These are phyloP conservation scores for Vitis cinerea DNA, from an alignment of 164 flowering plant species.

Conservation along the genomic window DNA sequence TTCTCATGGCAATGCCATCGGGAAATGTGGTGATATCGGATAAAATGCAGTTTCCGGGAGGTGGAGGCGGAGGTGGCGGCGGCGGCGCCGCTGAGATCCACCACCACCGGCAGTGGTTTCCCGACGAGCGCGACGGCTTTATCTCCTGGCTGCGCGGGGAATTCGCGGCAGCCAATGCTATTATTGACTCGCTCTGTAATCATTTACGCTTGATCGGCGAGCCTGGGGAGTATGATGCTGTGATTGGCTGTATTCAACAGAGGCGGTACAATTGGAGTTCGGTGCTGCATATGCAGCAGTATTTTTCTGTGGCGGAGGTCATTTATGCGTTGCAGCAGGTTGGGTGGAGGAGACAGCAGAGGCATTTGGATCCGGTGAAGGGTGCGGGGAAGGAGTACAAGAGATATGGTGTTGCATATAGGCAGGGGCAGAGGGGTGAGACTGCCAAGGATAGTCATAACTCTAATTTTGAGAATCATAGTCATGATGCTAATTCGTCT, in stretches of 20 bases:
- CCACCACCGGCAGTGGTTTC: slow-evolving; percentile 53
- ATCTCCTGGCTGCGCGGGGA: slow-evolving; percentile 78
- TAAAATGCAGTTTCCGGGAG: slow-evolving; percentile 53
- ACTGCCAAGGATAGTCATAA: slow-evolving; percentile 31
- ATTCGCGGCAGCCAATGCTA: slow-evolving; percentile 90
- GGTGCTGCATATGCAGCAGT: slow-evolving; percentile 87
- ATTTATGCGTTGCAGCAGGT: slow-evolving; percentile 60
- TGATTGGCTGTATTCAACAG: slow-evolving; percentile 58
- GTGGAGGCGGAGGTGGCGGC: slow-evolving; percentile 15
- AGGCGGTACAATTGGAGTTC: slow-evolving; percentile 79
- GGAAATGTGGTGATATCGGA: slow-evolving; percentile 58
- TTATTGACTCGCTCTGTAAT: slow-evolving; percentile 69
- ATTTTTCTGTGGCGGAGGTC: slow-evolving; percentile 69
- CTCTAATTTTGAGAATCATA: slow-evolving; percentile 21
- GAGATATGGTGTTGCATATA: slow-evolving; percentile 35
- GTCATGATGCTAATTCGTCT: slow-evolving; percentile 19
- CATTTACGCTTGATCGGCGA: slow-evolving; percentile 61
- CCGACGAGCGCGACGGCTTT: slow-evolving; percentile 77
- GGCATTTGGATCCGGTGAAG: slow-evolving; percentile 33
- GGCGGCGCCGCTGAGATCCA: slow-evolving; percentile 35
- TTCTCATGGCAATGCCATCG: slow-evolving; percentile 74
- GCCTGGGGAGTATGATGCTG: slow-evolving; percentile 74
- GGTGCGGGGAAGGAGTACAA: slow-evolving; percentile 40
- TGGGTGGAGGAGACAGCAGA: slow-evolving; percentile 53
- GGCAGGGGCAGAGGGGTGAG: slow-evolving; percentile 40